A percentile compares a stretch with the other conserved stretches of the same genome.
Conservation (phyloP, 192 early-diverging fungal species). For the Coemansia sp. region DNA sequence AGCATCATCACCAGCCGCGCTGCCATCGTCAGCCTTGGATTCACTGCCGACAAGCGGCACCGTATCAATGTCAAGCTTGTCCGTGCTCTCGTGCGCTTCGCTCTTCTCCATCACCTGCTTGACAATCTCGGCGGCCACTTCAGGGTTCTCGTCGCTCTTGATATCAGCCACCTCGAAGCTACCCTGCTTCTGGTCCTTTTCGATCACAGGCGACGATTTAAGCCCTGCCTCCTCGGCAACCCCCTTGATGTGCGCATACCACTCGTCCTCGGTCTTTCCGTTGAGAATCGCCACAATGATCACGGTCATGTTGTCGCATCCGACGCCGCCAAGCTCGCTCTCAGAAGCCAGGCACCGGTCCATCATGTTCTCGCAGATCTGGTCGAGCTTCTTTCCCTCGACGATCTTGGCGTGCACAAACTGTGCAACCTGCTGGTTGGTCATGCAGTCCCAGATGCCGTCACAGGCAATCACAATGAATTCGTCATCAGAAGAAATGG, state of each 20-base stretch:
- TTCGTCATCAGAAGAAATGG: slow-evolving; percentile 60
- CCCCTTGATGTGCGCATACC: slow-evolving; percentile 58
- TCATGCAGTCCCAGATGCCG: slow-evolving; percentile 99
- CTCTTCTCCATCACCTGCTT: slow-evolving; percentile 18
- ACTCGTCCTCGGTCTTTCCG: slow-evolving; percentile 73
- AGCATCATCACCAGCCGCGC: slow-evolving; percentile 8
- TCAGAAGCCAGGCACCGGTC: slow-evolving; percentile 87
- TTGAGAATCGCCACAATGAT: slow-evolving; percentile 85
- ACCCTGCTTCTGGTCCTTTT: slow-evolving; percentile 14
- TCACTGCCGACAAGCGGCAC: neutral
- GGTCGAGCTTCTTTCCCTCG: slow-evolving; percentile 57
- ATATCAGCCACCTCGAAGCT: slow-evolving; percentile 17
- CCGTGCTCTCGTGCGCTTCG: slow-evolving; percentile 1
- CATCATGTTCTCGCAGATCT: slow-evolving; percentile 88
- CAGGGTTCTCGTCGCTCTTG: slow-evolving; percentile 24
- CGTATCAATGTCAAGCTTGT: slow-evolving; percentile 8
- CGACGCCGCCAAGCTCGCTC: slow-evolving; percentile 84
- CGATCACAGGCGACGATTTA: slow-evolving; percentile 44
- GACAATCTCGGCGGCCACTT: slow-evolving; percentile 33
- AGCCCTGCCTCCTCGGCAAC: slow-evolving; percentile 44
- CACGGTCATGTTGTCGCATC: slow-evolving; percentile 99
- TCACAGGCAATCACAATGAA: slow-evolving; percentile 97
- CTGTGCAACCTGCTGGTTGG: slow-evolving; percentile 83
- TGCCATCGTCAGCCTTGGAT: slow-evolving; percentile 9
- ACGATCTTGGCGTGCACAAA: slow-evolving; percentile 75